These are phyloP conservation scores for Tuctoria greenei DNA, from an alignment of 176 grass and related monocot species.

Conservation along the genomic window DNA sequence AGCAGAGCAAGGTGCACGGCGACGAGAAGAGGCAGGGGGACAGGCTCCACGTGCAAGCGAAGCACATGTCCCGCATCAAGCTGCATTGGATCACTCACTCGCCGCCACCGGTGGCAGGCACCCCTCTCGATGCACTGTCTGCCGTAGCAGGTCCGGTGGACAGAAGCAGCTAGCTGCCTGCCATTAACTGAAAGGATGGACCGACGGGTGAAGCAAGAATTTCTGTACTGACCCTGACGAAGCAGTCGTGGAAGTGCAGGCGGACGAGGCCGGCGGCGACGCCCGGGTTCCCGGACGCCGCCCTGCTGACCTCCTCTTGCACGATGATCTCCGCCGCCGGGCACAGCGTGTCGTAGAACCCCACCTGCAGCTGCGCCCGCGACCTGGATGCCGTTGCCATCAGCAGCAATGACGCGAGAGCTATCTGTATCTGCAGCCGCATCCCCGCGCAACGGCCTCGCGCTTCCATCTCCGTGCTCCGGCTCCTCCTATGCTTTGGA, in stretches of 20 bases:
- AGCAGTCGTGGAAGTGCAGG: slow-evolving; percentile 90
- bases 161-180: background rate
- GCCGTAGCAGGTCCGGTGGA: background rate
- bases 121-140: no score
- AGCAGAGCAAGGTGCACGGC: slow-evolving; percentile 20
- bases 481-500: background rate
- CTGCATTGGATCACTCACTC: slow-evolving; percentile 37
- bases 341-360: slow-evolving; percentile 60
- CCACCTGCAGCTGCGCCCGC: slow-evolving; percentile 54
- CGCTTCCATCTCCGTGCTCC: background rate
- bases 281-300: slow-evolving; percentile 24
- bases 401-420: background rate
- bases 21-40: background rate
- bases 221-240: slow-evolving; percentile 54
- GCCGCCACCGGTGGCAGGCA: background rate
- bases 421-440: background rate
- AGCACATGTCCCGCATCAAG: slow-evolving; percentile 10
- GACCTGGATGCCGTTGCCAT: background rate
- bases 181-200: background rate
- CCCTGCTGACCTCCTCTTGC: slow-evolving; percentile 53
- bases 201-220: background rate
- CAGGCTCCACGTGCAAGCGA: slow-evolving; percentile 15
- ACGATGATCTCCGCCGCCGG: slow-evolving; percentile 65
- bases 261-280: slow-evolving; percentile 57
- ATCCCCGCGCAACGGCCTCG: background rate